phyloP scores from a whole-genome alignment of 257 asterid species.

The Solanum clarkiae region DNA sequence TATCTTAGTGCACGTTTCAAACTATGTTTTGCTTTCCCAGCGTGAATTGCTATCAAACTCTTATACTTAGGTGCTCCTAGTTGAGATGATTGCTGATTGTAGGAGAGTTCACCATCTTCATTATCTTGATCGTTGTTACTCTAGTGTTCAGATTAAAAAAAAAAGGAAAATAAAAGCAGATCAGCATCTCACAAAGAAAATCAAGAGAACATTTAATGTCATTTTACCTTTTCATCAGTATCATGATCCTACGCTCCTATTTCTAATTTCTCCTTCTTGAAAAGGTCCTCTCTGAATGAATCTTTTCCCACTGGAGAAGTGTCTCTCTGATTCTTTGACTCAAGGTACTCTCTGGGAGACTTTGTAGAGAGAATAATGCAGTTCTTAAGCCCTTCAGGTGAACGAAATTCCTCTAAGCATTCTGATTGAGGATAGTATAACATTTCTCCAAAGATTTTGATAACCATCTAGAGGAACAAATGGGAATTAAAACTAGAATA shows the following conservation, averaged over 20 bases:
- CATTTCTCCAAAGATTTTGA: constrained; percentile 76
- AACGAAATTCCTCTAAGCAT: constrained; percentile 61
- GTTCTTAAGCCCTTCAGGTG: constrained; percentile 64
- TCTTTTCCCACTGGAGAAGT: constrained; percentile 35
- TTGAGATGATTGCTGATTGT: constrained; percentile 18
- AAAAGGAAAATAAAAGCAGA: not conserved
- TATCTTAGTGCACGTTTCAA: constrained; percentile 44
- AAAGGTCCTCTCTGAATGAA: constrained; percentile 39
- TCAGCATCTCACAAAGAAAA: not conserved
- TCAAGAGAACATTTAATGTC: not conserved
- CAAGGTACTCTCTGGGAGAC: constrained; percentile 87
- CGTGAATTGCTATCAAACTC: constrained; percentile 69
- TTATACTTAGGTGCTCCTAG: constrained; percentile 37
- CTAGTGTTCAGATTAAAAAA: constrained; percentile 11
- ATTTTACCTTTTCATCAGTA: constrained; percentile 32
- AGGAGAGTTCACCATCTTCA: constrained; percentile 31
- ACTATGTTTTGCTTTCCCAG: constrained; percentile 65
- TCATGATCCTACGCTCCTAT: not conserved
- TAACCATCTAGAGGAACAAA: constrained; percentile 44
- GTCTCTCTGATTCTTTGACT: constrained; percentile 21
- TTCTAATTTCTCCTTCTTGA: constrained; percentile 5
- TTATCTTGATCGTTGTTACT: constrained; percentile 22
- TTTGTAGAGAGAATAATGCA: constrained; percentile 78
- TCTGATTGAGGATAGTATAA: constrained; percentile 56
- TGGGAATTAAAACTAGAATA: not conserved